Evolutionary conservation across 2,329 filamentous ascomycete species (phyloP).

Genomic region (Rhynchosporium secalis): DNA sequence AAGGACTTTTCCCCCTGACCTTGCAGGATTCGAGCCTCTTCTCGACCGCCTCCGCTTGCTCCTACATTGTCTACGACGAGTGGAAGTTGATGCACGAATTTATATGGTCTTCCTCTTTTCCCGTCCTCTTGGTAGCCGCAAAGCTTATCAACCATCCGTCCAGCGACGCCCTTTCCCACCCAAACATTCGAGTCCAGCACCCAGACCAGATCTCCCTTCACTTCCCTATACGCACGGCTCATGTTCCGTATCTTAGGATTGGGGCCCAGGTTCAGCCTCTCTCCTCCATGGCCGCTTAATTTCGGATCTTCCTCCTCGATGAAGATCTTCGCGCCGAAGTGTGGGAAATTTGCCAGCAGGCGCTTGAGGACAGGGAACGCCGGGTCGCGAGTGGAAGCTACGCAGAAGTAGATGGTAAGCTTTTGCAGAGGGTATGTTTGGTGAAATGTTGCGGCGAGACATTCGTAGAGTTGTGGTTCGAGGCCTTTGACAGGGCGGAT

Average conservation of each 20-base stretch:
- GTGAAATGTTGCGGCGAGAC: slow-evolving; percentile 79
- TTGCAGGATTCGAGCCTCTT: slow-evolving; percentile 32
- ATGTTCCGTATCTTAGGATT: slow-evolving; percentile 99
- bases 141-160: slow-evolving; percentile 86
- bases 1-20: slow-evolving; percentile 31
- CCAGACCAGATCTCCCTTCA: slow-evolving; percentile 87
- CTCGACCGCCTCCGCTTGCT: slow-evolving; percentile 29
- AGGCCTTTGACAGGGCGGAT: slow-evolving; percentile 92
- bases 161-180: slow-evolving; percentile 76
- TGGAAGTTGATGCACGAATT: slow-evolving; percentile 93
- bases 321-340: slow-evolving; percentile 69
- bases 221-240: slow-evolving; percentile 87
- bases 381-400: slow-evolving; percentile 72
- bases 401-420: slow-evolving; percentile 78
- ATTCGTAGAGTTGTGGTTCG: slow-evolving; percentile 88
- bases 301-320: slow-evolving; percentile 80
- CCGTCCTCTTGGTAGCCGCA: slow-evolving; percentile 63
- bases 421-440: slow-evolving; percentile 78
- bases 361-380: slow-evolving; percentile 72
- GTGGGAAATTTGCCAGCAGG: slow-evolving; percentile 71
- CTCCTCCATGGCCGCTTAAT: slow-evolving; percentile 53
- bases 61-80: slow-evolving; percentile 76
- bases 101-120: slow-evolving; percentile 61
- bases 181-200: slow-evolving; percentile 96
- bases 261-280: slow-evolving; percentile 70